phyloP scores from a whole-genome alignment of 2,329 filamentous ascomycete genomes.

The Colletotrichum melonis region DNA sequence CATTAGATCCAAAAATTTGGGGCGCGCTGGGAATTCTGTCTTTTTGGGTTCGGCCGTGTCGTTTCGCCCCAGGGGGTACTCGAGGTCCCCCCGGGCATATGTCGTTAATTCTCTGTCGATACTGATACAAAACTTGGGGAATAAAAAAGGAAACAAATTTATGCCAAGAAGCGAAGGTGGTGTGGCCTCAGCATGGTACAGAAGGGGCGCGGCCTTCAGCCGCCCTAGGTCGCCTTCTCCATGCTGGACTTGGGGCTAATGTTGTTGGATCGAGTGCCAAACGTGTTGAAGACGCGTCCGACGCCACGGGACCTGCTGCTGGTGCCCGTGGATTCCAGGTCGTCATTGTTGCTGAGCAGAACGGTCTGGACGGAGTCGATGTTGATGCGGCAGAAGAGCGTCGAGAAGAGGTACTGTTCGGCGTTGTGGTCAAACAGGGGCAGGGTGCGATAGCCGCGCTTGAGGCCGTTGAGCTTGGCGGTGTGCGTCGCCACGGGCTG shows the following conservation, averaged over 20 bases:
- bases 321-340: constrained; percentile 43
- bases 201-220: neutral
- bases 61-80: constrained; percentile 28
- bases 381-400: constrained; percentile 89
- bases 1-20: constrained; percentile 33
- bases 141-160: constrained; percentile 22
- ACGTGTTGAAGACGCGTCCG: constrained; percentile 62
- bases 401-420: constrained; percentile 94
- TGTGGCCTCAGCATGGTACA: constrained; percentile 9
- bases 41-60: constrained; percentile 36
- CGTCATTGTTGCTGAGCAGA: constrained; percentile 61
- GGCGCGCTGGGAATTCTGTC: constrained; percentile 33
- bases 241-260: constrained; percentile 63
- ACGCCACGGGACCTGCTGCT: constrained; percentile 69
- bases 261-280: constrained; percentile 60
- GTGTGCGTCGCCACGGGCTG: constrained; percentile 87
- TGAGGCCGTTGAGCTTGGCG: constrained; percentile 88
- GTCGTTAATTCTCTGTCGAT: constrained; percentile 32
- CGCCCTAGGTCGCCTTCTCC: constrained; percentile 56
- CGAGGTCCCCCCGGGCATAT: constrained; percentile 19
- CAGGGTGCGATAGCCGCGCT: constrained; percentile 92
- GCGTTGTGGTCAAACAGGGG: constrained; percentile 90
- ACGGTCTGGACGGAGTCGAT: constrained; percentile 69
- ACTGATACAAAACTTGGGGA: constrained; percentile 33
- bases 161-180: constrained; percentile 31